Percentiles rank a stretch among this genome's conserved stretches.
phyloP scores from a whole-genome alignment of 306 rosid genomes.

The Spatholobus suberectus region DNA sequence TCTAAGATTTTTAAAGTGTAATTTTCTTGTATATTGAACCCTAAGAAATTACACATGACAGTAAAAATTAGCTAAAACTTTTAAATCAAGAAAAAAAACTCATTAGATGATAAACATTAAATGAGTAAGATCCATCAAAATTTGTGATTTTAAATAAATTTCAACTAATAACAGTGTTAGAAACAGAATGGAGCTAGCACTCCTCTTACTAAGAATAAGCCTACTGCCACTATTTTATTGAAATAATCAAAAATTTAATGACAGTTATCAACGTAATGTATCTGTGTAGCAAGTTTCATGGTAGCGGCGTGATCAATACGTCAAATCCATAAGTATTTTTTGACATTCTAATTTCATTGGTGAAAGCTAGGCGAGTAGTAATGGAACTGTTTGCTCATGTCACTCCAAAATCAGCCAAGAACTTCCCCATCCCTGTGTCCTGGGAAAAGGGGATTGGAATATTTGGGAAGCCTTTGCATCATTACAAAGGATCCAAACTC shows the following conservation, averaged over 20 bases:
- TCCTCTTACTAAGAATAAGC: background rate
- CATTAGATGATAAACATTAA: too few species aligned
- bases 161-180: too few species aligned
- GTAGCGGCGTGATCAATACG: conserved; percentile 36
- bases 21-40: too few species aligned
- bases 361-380: conserved; percentile 63
- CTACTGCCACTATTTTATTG: background rate
- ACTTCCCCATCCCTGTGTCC: conserved; percentile 71
- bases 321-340: conserved; percentile 71
- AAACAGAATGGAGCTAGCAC: too few species aligned
- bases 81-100: too few species aligned
- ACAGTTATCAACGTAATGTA: background rate
- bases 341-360: conserved; percentile 65
- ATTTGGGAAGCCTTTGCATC: too few species aligned
- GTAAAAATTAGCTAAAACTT: too few species aligned
- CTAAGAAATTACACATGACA: too few species aligned
- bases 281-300: background rate
- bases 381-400: conserved; percentile 57
- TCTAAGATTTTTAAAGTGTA: too few species aligned
- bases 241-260: background rate
- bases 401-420: conserved; percentile 77
- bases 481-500: too few species aligned
- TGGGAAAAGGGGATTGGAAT: conserved; percentile 71
- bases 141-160: too few species aligned
- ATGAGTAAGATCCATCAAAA: too few species aligned